A percentile compares a stretch with the other conserved stretches of the same genome.
Evolutionary conservation across 2,329 filamentous ascomycete species (phyloP).

Genomic region (Fusarium humuli): DNA sequence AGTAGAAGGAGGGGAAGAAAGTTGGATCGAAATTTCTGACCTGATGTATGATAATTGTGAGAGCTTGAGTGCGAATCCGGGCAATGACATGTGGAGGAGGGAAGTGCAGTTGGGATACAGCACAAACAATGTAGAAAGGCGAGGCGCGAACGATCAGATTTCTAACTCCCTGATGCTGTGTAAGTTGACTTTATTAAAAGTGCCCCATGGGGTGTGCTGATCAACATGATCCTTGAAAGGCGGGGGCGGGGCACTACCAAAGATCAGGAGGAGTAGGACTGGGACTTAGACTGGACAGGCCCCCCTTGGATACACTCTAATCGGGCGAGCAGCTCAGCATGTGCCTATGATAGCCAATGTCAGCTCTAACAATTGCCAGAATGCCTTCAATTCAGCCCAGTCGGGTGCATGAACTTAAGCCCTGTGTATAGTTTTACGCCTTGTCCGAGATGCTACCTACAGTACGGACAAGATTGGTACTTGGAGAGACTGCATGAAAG

Average conservation of each 20-base stretch:
- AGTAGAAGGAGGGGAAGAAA: not conserved
- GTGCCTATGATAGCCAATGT: not conserved
- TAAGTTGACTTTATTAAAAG: not conserved
- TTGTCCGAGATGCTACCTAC: not conserved
- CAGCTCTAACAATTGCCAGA: not conserved
- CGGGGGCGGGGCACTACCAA: not conserved
- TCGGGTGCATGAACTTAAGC: not conserved
- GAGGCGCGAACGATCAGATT: not conserved
- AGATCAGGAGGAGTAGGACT: not conserved
- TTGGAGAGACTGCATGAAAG: not conserved
- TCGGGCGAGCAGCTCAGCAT: not conserved
- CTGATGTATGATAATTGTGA: not conserved
- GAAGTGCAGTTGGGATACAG: not conserved
- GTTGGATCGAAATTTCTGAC: not conserved
- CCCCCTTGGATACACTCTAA: slow-evolving; percentile 1
- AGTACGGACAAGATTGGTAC: not conserved
- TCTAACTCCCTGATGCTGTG: not conserved
- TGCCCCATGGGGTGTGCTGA: not conserved
- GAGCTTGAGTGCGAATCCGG: not conserved
- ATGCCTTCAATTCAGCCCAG: slow-evolving; percentile 6
- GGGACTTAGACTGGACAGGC: not conserved
- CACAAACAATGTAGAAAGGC: not conserved
- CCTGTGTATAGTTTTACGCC: not conserved
- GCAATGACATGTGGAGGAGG: not conserved
- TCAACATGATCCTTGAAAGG: not conserved